Evolutionary conservation across 2,329 filamentous ascomycete species (phyloP), one percentile per base, ranked within the genome.

Genomic region (Penicillium sclerotiorum): DNA sequence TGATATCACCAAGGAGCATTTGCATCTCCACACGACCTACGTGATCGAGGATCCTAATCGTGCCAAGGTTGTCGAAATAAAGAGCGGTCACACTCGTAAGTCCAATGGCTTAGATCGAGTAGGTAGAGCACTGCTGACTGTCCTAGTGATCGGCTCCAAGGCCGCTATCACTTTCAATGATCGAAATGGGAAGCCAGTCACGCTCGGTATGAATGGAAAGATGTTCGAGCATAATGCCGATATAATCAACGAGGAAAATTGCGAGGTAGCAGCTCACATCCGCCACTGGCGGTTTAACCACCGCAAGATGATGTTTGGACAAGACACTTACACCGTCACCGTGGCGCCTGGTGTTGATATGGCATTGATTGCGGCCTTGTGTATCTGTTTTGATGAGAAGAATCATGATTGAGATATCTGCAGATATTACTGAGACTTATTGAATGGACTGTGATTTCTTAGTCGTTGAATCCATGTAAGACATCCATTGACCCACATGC

Each of bases 301-400:
- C 28, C 73, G 82, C 25, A 77, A 88, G 59, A 62, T 86, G 1
- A 65, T 87, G 21, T 80, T 78, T 35, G 80, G 77, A 8, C 77
- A 85, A 70, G 84, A 88, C 69, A 86, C 84, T 4, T 89, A 89
- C 56, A 79, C 76, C 1, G 76, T 89, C 5, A 77, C 76, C 1
- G 77, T 89, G 5, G 84, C 84, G 1, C 83, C 85, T 0, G 80
- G 81, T n/a, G 81, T 87, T 5, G 86, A 90, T 61, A 77, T 86
- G 69, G 80, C 83, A 4, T 61, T 89, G 40, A 80, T 89, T 56
- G 82, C 77, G 0, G 86, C 85, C 11, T 73, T 89, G 60, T 88
- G 84, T 62, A 83, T 89, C 45, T 84, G 80, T 52, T 71, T 89
- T 52, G 86, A 89, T 56, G 85, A 88, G 77, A 80, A 79, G 72